Evolutionary conservation across 2,329 filamentous ascomycete species (phyloP), one percentile per base, ranked within the genome.

Genomic region (Onygena corvina): DNA sequence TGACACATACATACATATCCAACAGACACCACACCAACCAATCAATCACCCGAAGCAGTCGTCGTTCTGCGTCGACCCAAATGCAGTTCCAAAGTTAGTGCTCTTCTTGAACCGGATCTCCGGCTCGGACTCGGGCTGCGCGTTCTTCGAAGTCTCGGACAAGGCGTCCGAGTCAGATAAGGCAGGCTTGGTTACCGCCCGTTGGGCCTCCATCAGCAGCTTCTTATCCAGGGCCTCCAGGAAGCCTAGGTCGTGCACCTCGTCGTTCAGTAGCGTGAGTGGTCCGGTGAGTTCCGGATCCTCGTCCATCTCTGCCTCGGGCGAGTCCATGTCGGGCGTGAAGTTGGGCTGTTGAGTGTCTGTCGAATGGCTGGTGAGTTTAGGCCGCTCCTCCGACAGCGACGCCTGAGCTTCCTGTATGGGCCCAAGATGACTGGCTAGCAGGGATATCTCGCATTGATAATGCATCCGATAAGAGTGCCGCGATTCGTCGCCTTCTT

Each of bases 71-170:
- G 46, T 50, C 16, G 51, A 53, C 23, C 70, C 69, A 64, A 69
- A 72, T 3, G 68, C 70, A 50, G 67, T 69, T n/a, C 69, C 70
- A 60, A 72, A 71, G 58, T 71, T 71, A 14, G 65, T 70, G 12
- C 64, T 67, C 21, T 67, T 66, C 54, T 63, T 71, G 56, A 72
- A 65, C 53, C 63, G 68, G 55, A 72, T 65, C 53, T 64, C 69
- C 50, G 71, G 57, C 56, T 67, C 65, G 14, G 63, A 59, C 21
- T 65, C 63, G 23, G 57, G 58, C 33, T 58, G 36, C 7, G 48
- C 30, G 23, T 60, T 59, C 38, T 55, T 38, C 12, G 62, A 59
- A 4, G 49, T 34, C 48, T 63, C 58, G 4, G 61, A 54, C 21
- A 54, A 46, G 21, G 57, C 56, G 27, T 53, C 50, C 12, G 57